A percentile compares a stretch with the other conserved stretches of the same genome.
Conservation (phyloP, 768 basidiomycete species). For the Mycena galericulata region DNA sequence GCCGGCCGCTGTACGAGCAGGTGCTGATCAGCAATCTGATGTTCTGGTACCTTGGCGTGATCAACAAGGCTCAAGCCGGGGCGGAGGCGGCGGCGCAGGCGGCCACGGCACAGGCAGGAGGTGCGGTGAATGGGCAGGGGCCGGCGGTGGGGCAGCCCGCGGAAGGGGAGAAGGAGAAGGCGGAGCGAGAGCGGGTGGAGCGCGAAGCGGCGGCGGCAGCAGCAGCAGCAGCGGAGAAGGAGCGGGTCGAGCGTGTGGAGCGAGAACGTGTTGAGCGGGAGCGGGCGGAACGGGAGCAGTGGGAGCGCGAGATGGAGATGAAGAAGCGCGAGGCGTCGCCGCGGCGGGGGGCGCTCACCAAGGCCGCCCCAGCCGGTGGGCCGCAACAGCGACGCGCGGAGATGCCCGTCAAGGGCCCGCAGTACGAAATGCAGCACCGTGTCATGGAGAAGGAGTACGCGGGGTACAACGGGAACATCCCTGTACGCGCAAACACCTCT, state of each 20-base stretch:
- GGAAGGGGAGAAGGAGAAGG: constrained; percentile 34
- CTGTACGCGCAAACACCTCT: constrained; percentile 39
- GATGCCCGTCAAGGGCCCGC: constrained; percentile 88
- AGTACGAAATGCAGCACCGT: constrained; percentile 94
- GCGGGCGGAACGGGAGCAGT: constrained; percentile 48
- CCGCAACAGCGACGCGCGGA: constrained; percentile 76
- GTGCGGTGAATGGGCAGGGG: constrained; percentile 38
- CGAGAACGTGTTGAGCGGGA: constrained; percentile 56
- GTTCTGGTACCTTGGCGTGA: constrained; percentile 99
- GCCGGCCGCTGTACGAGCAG: constrained; percentile 97
- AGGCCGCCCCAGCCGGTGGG: constrained; percentile 61
- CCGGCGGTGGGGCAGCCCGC: constrained; percentile 31
- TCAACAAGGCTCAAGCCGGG: constrained; percentile 85
- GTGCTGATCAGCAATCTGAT: constrained; percentile 93
- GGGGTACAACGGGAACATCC: constrained; percentile 52
- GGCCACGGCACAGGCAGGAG: constrained; percentile 43
- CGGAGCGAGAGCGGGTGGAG: constrained; percentile 41
- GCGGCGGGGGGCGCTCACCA: constrained; percentile 74
- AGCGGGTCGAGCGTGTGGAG: constrained; percentile 56
- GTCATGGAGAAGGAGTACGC: constrained; percentile 92
- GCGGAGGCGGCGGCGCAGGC: constrained; percentile 62
- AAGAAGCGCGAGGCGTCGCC: constrained; percentile 68
- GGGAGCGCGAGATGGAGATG: constrained; percentile 59
- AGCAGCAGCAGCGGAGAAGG: constrained; percentile 51
- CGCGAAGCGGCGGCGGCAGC: constrained; percentile 42